Evolutionary conservation across 192 early-diverging fungal species (phyloP).

Genomic region (Umbelopsis sp.): DNA sequence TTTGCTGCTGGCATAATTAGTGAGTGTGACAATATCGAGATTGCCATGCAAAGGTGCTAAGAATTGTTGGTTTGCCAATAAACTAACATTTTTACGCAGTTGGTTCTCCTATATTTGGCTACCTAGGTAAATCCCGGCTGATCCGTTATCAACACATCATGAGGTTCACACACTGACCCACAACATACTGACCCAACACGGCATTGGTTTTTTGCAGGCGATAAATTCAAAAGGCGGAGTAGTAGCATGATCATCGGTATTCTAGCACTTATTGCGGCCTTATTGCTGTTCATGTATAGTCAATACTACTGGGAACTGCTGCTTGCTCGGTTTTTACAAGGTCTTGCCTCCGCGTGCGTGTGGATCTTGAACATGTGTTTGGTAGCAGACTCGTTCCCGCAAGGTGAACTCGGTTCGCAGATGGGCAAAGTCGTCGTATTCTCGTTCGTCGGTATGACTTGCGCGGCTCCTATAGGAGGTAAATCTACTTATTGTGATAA

Average conservation of each 20-base stretch:
- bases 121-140: conserved; percentile 18
- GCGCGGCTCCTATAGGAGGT: conserved; percentile 47
- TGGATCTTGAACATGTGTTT: conserved; percentile 41
- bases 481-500: not conserved
- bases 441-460: conserved; percentile 45
- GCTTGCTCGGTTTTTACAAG: conserved; percentile 26
- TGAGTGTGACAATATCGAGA: not conserved
- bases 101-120: conserved; percentile 40
- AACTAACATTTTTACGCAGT: not conserved
- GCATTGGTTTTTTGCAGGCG: conserved; percentile 18
- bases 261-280: conserved; percentile 5
- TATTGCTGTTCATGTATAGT: conserved; percentile 26
- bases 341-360: conserved; percentile 23
- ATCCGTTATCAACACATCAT: conserved; percentile 27
- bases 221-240: conserved; percentile 26
- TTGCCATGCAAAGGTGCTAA: not conserved
- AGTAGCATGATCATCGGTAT: conserved; percentile 42
- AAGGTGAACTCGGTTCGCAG: conserved; percentile 39
- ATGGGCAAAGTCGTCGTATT: conserved; percentile 50
- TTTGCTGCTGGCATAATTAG: conserved; percentile 36
- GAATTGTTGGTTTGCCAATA: not conserved
- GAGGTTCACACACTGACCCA: conserved; percentile 34
- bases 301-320: conserved; percentile 30
- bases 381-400: conserved; percentile 45
- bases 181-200: conserved; percentile 13